Conservation (phyloP, 768 basidiomycete species). For the Russula foetens region DNA sequence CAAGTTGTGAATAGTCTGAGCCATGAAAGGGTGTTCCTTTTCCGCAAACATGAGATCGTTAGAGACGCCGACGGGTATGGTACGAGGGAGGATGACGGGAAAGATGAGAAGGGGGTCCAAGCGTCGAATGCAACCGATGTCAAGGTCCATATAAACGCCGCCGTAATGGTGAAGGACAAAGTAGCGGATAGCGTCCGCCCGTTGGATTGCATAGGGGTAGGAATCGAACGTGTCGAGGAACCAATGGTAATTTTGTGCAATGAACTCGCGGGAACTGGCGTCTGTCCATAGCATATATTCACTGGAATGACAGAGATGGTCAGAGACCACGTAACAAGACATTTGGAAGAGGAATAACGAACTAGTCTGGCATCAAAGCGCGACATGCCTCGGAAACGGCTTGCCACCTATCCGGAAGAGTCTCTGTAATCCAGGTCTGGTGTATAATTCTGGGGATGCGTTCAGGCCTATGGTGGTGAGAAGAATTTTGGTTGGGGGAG, state of each 20-base stretch:
- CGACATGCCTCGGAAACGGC: conserved; percentile 75
- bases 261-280: conserved; percentile 80
- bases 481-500: conserved; percentile 53
- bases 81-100: conserved; percentile 87
- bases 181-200: conserved; percentile 96
- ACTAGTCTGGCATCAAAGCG: conserved; percentile 96
- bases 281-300: conserved; percentile 99
- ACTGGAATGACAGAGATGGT: conserved; percentile 36
- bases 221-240: conserved; percentile 90
- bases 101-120: conserved; percentile 81
- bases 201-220: conserved; percentile 88
- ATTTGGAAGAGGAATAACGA: conserved; percentile 30
- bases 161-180: conserved; percentile 95
- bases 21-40: conserved; percentile 80
- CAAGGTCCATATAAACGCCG: conserved; percentile 93
- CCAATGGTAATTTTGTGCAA: conserved; percentile 81
- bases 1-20: conserved; percentile 88
- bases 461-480: conserved; percentile 55
- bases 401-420: conserved; percentile 75
- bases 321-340: not conserved
- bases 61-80: conserved; percentile 93
- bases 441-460: conserved; percentile 89
- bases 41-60: conserved; percentile 96
- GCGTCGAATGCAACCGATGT: conserved; percentile 85
- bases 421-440: conserved; percentile 96